Evolutionary conservation across 768 basidiomycete species (phyloP), one percentile per base, ranked within the genome.

Genomic region (Dendrothele bispora): DNA sequence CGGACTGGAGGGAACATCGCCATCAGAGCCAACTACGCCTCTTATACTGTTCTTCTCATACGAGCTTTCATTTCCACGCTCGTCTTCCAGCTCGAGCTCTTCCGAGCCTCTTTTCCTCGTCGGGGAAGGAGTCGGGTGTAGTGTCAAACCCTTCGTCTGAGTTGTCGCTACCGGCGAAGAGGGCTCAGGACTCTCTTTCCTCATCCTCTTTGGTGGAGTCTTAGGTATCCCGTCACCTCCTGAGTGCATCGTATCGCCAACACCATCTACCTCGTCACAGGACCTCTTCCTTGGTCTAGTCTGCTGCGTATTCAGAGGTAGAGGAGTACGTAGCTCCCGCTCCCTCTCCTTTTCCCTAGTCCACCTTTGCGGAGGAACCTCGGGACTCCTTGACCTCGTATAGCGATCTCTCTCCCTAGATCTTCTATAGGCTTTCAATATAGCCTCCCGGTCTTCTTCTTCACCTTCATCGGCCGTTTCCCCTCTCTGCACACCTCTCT

Each of bases 31-130:
- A n/a, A n/a, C n/a, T n/a, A n/a, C n/a, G n/a, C n/a, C n/a, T n/a
- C n/a, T n/a, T n/a, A n/a, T n/a, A n/a, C n/a, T n/a, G n/a, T n/a
- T n/a, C n/a, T n/a, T n/a, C n/a, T n/a, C n/a, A n/a, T n/a, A n/a
- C n/a, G n/a, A n/a, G n/a, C n/a, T n/a, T n/a, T n/a, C n/a, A n/a
- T n/a, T n/a, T n/a, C n/a, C n/a, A n/a, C n/a, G n/a, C n/a, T n/a
- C n/a, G n/a, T n/a, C n/a, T n/a, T n/a, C n/a, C n/a, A n/a, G n/a
- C n/a, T 45, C 28, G n/a, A 45, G 29, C 32, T 21, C 40, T 30
- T 49, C 48, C 10, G 48, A 49, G 28, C 40, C 42, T 22, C 48
- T 34, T 17, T 49, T 49, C 40, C 41, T 5, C 40, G 35, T 49
- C n/a, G 24, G 27, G n/a, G 41, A 7, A 2, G 20, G 25, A 12